A percentile compares a stretch with the other conserved stretches of the same genome.
Evolutionary conservation across 139 green algal species (phyloP).

Genomic region (Haematococcus lacustris): DNA sequence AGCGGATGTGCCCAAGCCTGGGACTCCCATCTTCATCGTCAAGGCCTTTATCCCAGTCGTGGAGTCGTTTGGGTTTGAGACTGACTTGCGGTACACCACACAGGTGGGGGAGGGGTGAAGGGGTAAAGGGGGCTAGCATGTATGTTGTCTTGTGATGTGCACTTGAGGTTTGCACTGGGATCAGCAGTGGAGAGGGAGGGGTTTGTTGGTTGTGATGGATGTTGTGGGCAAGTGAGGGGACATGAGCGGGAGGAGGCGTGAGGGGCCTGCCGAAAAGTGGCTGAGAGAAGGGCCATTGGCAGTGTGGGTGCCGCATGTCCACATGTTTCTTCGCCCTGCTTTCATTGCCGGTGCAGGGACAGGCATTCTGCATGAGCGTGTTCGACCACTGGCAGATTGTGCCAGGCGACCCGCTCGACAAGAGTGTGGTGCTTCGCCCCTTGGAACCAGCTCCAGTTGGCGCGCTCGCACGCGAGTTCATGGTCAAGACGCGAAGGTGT

Average conservation of each 20-base stretch:
- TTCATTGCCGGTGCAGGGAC: no score
- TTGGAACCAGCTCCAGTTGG: slow-evolving; percentile 80
- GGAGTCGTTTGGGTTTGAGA: slow-evolving; percentile 98
- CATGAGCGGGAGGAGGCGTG: no score
- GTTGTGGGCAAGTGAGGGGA: no score
- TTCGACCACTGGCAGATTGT: slow-evolving; percentile 97
- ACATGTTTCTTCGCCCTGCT: no score
- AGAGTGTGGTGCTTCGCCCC: slow-evolving; percentile 80
- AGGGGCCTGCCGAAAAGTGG: no score
- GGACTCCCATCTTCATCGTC: slow-evolving; percentile 85
- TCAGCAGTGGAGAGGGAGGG: no score
- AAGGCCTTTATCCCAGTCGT: slow-evolving; percentile 91
- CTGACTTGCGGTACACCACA: slow-evolving; percentile 95
- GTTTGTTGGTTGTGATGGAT: no score
- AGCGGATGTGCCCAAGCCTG: slow-evolving; percentile 69
- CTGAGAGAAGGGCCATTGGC: no score
- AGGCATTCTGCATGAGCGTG: slow-evolving; percentile 89
- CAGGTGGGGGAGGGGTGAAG: no score
- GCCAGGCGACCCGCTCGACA: slow-evolving; percentile 86
- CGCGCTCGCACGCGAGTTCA: slow-evolving; percentile 81
- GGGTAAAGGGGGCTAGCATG: neutral
- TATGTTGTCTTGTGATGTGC: neutral
- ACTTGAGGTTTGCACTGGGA: neutral
- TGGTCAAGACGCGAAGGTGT: slow-evolving; percentile 96
- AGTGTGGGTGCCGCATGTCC: no score